phyloP scores from a whole-genome alignment of 192 early-diverging fungal species.

The Gonapodya prolifera region DNA sequence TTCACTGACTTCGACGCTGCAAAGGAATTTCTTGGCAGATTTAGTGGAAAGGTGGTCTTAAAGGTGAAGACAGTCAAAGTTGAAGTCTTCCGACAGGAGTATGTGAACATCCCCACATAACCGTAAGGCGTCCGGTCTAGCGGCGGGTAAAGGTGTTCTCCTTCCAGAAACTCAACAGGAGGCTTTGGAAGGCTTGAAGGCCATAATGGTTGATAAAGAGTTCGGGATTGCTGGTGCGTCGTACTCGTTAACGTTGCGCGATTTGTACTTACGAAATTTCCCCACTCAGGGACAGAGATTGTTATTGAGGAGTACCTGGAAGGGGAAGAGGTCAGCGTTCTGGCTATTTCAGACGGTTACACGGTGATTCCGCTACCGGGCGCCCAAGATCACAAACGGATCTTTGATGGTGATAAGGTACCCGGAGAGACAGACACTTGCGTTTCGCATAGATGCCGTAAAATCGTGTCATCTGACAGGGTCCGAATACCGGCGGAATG shows the following conservation, averaged over 20 bases:
- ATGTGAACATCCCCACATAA: neutral
- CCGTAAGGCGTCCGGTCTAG: conserved; percentile 77
- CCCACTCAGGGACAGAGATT: conserved; percentile 48
- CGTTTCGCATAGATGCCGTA: conserved; percentile 2
- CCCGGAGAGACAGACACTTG: conserved; percentile 4
- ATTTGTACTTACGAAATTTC: neutral
- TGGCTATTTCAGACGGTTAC: conserved; percentile 92
- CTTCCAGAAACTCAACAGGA: conserved; percentile 77
- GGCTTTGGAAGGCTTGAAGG: conserved; percentile 65
- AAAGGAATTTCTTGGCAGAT: conserved; percentile 42
- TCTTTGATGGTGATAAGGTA: conserved; percentile 71
- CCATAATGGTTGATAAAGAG: conserved; percentile 80
- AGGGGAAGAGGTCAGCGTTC: conserved; percentile 86
- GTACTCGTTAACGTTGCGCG: neutral
- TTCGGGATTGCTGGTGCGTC: conserved; percentile 71
- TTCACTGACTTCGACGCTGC: conserved; percentile 72
- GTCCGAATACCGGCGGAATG: conserved; percentile 98
- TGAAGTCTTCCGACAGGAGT: conserved; percentile 11
- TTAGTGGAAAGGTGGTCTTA: conserved; percentile 63
- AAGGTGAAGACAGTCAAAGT: conserved; percentile 32
- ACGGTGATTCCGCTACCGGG: conserved; percentile 77
- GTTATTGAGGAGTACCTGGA: conserved; percentile 90
- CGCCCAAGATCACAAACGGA: conserved; percentile 98
- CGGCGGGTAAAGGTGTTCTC: conserved; percentile 95
- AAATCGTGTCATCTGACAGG: conserved; percentile 17